phyloP scores from a whole-genome alignment of 441 rosid species.

The Adansonia rubrostipa region DNA sequence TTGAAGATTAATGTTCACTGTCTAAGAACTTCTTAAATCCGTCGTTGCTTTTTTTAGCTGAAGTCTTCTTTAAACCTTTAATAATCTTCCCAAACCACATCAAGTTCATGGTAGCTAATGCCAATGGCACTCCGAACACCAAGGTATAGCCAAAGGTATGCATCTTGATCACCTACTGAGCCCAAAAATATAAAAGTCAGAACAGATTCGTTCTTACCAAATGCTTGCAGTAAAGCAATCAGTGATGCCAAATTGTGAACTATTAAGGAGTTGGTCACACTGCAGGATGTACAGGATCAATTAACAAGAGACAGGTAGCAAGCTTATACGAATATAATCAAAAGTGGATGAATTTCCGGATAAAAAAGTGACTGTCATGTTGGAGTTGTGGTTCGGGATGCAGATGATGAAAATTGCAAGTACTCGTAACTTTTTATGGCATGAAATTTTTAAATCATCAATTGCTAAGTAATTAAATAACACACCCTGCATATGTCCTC shows the following conservation, averaged over 20 bases:
- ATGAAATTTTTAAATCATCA: background rate
- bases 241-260: background rate
- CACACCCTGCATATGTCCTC: background rate
- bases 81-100: conserved; percentile 52
- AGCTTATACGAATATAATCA: background rate
- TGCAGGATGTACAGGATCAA: background rate
- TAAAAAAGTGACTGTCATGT: background rate
- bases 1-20: background rate
- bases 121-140: conserved; percentile 55
- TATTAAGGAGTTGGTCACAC: background rate
- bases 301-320: background rate
- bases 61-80: conserved; percentile 43
- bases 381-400: background rate
- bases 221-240: background rate
- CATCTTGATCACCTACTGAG: conserved; percentile 55
- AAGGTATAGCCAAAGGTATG: conserved; percentile 47
- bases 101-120: conserved; percentile 44
- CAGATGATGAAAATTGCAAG: background rate
- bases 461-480: background rate
- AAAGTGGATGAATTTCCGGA: background rate
- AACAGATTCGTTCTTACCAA: background rate
- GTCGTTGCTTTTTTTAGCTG: conserved; percentile 37
- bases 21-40: background rate
- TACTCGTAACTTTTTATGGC: background rate
- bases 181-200: conserved; percentile 10